Percentiles rank a stretch among this genome's conserved stretches.
phyloP scores from a whole-genome alignment of 2,329 filamentous ascomycete species.

The Epichloe sibirici region DNA sequence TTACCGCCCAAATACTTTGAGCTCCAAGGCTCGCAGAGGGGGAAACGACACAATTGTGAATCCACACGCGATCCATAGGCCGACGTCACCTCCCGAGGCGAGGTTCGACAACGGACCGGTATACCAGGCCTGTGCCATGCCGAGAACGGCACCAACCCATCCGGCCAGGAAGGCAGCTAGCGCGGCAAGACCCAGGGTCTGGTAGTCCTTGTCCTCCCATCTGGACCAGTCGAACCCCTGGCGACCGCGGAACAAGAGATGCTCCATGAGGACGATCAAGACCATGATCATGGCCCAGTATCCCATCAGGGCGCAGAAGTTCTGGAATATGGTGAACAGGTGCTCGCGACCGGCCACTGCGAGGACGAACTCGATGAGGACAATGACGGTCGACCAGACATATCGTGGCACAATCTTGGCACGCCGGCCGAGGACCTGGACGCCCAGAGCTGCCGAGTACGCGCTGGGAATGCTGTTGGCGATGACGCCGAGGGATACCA shows the following conservation, averaged over 20 bases:
- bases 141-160: slow-evolving; percentile 39
- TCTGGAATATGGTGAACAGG: slow-evolving; percentile 41
- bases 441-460: slow-evolving; percentile 46
- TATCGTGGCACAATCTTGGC: slow-evolving; percentile 40
- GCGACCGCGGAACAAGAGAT: slow-evolving; percentile 29
- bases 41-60: slow-evolving; percentile 40
- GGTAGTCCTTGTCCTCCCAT: slow-evolving; percentile 33
- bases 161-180: slow-evolving; percentile 31
- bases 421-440: slow-evolving; percentile 44
- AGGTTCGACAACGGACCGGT: slow-evolving; percentile 43
- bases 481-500: slow-evolving; percentile 41
- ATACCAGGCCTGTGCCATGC: slow-evolving; percentile 48
- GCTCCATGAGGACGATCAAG: slow-evolving; percentile 33
- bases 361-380: slow-evolving; percentile 42
- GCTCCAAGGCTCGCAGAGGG: slow-evolving; percentile 16
- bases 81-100: slow-evolving; percentile 36
- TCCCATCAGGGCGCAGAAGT: slow-evolving; percentile 40
- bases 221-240: slow-evolving; percentile 29
- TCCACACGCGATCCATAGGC: slow-evolving; percentile 48
- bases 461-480: slow-evolving; percentile 44
- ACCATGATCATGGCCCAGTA: slow-evolving; percentile 43
- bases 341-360: slow-evolving; percentile 38
- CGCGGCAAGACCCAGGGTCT: slow-evolving; percentile 33
- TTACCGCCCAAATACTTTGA: slow-evolving; percentile 16
- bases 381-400: slow-evolving; percentile 40